phyloP scores from a whole-genome alignment of 2,329 filamentous ascomycete genomes.

The Sordariomycetes sp. region DNA sequence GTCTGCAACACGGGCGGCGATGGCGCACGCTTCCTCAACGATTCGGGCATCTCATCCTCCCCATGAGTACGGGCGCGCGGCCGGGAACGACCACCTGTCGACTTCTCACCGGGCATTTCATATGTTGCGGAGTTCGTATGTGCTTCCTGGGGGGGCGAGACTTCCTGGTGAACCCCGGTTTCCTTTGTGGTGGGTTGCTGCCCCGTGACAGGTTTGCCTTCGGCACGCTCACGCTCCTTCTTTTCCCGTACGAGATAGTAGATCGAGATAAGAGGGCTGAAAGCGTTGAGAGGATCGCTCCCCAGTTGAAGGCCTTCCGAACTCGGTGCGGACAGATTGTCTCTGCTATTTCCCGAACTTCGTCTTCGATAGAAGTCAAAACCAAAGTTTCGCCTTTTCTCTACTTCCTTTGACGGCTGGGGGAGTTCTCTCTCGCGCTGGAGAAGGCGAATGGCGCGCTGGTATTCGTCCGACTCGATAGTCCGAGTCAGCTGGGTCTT shows the following conservation, averaged over 20 bases:
- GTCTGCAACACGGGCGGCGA: constrained; percentile 28
- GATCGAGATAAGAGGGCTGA: constrained; percentile 81
- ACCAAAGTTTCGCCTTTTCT: constrained; percentile 76
- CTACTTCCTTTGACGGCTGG: constrained; percentile 50
- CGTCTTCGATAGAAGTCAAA: constrained; percentile 97
- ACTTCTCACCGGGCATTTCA: constrained; percentile 81
- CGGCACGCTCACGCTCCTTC: constrained; percentile 61
- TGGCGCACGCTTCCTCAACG: constrained; percentile 49
- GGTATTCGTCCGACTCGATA: constrained; percentile 92
- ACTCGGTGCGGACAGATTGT: constrained; percentile 77
- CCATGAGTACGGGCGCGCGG: constrained; percentile 87
- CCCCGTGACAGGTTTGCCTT: constrained; percentile 5
- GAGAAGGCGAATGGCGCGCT: constrained; percentile 64
- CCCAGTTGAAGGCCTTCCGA: constrained; percentile 75
- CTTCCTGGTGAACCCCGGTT: constrained; percentile 52
- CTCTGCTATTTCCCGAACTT: constrained; percentile 79
- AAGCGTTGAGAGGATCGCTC: constrained; percentile 84
- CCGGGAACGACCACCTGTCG: constrained; percentile 71
- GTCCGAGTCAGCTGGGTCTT: constrained; percentile 69
- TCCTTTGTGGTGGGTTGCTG: constrained; percentile 24
- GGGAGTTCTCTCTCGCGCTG: constrained; percentile 54
- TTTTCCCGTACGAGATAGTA: constrained; percentile 97
- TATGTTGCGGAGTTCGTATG: constrained; percentile 79
- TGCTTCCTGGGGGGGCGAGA: constrained; percentile 72
- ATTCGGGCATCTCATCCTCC: constrained; percentile 78